Conservation (phyloP, 768 basidiomycete species). For the Tulasnella sp. region DNA sequence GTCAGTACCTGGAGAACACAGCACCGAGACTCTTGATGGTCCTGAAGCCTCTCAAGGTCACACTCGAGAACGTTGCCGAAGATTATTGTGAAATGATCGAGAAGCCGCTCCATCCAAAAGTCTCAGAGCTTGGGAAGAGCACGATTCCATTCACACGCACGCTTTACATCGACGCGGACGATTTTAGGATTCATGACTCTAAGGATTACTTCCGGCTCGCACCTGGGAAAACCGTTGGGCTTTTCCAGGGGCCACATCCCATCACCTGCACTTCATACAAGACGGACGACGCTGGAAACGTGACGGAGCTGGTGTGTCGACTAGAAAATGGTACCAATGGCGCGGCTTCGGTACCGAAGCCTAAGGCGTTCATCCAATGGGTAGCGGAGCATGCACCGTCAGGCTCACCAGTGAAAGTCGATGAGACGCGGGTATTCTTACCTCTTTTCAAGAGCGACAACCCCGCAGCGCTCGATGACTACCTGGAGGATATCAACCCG, state of each 20-base stretch:
- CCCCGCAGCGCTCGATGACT: constrained; percentile 64
- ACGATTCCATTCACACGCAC: constrained; percentile 77
- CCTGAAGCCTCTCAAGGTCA: constrained; percentile 78
- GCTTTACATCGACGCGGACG: constrained; percentile 85
- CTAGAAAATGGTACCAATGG: constrained; percentile 55
- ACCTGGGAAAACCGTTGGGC: constrained; percentile 92
- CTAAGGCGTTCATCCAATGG: constrained; percentile 96
- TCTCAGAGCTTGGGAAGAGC: constrained; percentile 73
- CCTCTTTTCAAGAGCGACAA: constrained; percentile 91
- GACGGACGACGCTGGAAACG: constrained; percentile 58
- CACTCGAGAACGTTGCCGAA: constrained; percentile 80
- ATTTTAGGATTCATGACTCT: constrained; percentile 86
- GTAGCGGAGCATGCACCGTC: constrained; percentile 74
- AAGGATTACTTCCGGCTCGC: constrained; percentile 96
- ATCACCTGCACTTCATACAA: constrained; percentile 89
- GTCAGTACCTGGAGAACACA: constrained; percentile 79
- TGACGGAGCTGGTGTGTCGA: constrained; percentile 67
- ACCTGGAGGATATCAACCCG: constrained; percentile 70
- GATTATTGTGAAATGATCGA: constrained; percentile 75
- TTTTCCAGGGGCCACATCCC: constrained; percentile 86
- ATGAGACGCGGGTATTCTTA: constrained; percentile 88
- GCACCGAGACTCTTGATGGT: constrained; percentile 90
- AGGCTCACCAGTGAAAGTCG: constrained; percentile 71
- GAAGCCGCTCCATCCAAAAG: constrained; percentile 90
- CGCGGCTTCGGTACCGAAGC: constrained; percentile 44